These are phyloP conservation scores for Mucor velutinosus DNA, from an alignment of 371 early-diverging fungal genomes.

Conservation along the genomic window DNA sequence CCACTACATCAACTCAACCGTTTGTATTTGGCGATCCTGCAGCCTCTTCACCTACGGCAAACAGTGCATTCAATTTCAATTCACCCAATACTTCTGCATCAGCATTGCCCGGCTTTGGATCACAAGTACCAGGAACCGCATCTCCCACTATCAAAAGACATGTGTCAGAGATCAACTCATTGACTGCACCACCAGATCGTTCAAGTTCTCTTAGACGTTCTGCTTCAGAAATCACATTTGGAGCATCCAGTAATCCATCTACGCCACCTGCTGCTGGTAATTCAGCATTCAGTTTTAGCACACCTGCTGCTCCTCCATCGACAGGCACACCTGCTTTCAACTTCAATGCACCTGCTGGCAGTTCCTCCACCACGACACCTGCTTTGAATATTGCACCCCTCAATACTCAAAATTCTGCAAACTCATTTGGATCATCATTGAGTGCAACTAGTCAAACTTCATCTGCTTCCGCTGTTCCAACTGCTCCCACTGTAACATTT, in stretches of 20 bases:
- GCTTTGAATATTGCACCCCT: background rate
- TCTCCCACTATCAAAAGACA: slow-evolving; percentile 4
- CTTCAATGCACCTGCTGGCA: background rate
- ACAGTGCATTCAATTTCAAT: slow-evolving; percentile 7
- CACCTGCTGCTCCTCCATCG: background rate
- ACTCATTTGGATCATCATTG: background rate
- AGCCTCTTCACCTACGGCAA: background rate
- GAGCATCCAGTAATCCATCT: background rate
- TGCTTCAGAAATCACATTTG: slow-evolving; percentile 6
- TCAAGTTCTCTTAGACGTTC: slow-evolving; percentile 6
- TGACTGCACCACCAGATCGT: background rate
- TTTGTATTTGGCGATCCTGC: slow-evolving; percentile 9
- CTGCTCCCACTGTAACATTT: background rate
- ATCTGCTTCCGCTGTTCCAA: background rate
- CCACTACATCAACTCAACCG: background rate
- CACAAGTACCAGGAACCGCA: background rate
- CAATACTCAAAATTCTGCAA: background rate
- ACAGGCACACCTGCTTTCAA: background rate
- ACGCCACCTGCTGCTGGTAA: background rate
- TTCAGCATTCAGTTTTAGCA: background rate
- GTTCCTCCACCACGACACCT: background rate
- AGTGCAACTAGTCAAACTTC: background rate
- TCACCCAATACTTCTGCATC: background rate
- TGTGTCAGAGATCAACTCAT: slow-evolving; percentile 1
- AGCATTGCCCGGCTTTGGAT: background rate